A percentile compares a stretch with the other conserved stretches of the same genome.
phyloP scores from a whole-genome alignment of 805 yeast genomes.

The Myxozyma monticola region DNA sequence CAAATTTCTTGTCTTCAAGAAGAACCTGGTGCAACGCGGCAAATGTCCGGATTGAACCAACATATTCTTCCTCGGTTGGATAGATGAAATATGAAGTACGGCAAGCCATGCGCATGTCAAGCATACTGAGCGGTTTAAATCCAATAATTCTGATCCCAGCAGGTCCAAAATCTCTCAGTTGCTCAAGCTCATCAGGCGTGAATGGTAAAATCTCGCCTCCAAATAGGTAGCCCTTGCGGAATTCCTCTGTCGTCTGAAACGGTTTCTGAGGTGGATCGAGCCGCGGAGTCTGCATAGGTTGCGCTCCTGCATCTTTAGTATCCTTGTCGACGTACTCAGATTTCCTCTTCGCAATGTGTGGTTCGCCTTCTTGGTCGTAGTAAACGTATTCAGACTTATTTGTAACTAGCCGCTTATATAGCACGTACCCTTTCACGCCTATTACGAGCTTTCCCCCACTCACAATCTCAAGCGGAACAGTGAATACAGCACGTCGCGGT shows the following conservation, averaged over 20 bases:
- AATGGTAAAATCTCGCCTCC: conserved; percentile 51
- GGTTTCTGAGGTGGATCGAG: too few species aligned
- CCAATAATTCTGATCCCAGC: conserved; percentile 69
- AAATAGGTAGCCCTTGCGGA: conserved; percentile 45
- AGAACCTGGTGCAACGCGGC: conserved; percentile 66
- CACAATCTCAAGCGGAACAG: conserved; percentile 44
- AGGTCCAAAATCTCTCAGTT: conserved; percentile 40
- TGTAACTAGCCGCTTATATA: conserved; percentile 56
- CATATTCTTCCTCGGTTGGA: conserved; percentile 60
- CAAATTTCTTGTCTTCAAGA: conserved; percentile 52
- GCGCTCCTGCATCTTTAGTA: not conserved
- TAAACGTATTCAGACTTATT: conserved; percentile 54
- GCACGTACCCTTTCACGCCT: conserved; percentile 69
- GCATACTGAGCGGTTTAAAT: conserved; percentile 50
- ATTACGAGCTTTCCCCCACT: conserved; percentile 57
- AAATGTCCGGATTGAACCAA: conserved; percentile 67
- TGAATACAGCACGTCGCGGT: conserved; percentile 61
- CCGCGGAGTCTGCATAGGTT: not conserved
- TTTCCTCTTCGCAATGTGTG: conserved; percentile 6
- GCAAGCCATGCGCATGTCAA: conserved; percentile 53
- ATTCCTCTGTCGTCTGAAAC: conserved; percentile 19
- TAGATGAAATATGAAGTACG: conserved; percentile 62
- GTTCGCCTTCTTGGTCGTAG: conserved; percentile 12
- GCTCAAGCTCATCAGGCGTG: conserved; percentile 42
- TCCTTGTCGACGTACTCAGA: not conserved